Base-by-base conservation (phyloP, 2,329 filamentous ascomycete species). In the Fusarium equiseti region DNA sequence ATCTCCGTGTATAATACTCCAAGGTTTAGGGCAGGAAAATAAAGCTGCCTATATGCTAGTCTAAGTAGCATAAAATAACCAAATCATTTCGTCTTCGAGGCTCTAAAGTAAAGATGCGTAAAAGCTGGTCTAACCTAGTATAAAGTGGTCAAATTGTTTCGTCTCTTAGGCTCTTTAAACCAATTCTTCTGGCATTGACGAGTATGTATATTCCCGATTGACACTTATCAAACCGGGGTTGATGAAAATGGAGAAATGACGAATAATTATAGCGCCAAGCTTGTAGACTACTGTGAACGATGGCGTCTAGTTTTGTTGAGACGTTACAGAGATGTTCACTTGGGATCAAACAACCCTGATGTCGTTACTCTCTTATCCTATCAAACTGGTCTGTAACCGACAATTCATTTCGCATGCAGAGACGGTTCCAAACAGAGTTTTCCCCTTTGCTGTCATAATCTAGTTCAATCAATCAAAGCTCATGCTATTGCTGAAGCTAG, bases 281-380 rank as follows among this genome's bases (percentile, higher is more conserved):
- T 22, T 38, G 56, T 48, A 38, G 18, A 38, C 35, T 38, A 42
- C 48, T 24, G 43, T 42, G 35, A 45, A 55, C 31, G 46, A 72
- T 67, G 58, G 67, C 62, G 57, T 71, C 57, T 49, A 61, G 52
- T 53, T 70, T 51, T 62, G 54, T 60, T 52, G 55, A 56, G 65
- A 48, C 51, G 29, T 24, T 67, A 40, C n/a, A 24, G 49, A 26
- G 31, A 51, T 15, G 32, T n/a, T 48, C 15, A 32, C 24, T 58
- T 44, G 22, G 43, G 26, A 31, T 29, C 24, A 20, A 51, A 35
- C 24, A 66, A 43, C 32, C 31, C 53, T 50, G 27, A 61, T 50
- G 40, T 42, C 22, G 8, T 16, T 29, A 48, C 22, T 22, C 44
- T 27, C 24, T 20, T 43, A 13, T 27, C 63, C 56, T 51, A 55